Evolutionary conservation across 2,329 filamentous ascomycete species (phyloP).

Genomic region (Pseudovirgaria hyperparasitica): DNA sequence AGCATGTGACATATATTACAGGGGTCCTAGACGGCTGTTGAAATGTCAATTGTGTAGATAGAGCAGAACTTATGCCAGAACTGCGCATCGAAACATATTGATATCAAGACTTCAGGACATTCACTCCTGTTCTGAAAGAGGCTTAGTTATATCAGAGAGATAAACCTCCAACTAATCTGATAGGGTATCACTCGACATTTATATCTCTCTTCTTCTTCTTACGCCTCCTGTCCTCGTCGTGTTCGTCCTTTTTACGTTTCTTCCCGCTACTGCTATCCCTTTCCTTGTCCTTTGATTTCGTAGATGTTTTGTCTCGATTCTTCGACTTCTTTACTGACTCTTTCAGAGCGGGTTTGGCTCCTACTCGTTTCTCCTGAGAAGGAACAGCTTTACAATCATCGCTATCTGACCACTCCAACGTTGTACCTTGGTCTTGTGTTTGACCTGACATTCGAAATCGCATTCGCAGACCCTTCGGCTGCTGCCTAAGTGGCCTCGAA

Average conservation of each 20-base stretch:
- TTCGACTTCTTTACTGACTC: constrained; percentile 15
- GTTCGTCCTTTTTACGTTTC: constrained; percentile 17
- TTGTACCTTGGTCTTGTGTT: constrained; percentile 27
- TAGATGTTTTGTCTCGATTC: constrained; percentile 31
- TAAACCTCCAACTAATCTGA: background rate
- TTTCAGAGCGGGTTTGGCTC: constrained; percentile 16
- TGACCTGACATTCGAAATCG: constrained; percentile 56
- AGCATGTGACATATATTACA: no score
- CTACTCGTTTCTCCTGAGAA: constrained; percentile 26
- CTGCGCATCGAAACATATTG: constrained; percentile 1
- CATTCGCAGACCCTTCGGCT: constrained; percentile 55
- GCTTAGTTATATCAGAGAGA: background rate
- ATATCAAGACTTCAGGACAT: constrained; percentile 1
- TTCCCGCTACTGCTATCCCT: constrained; percentile 24
- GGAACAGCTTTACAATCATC: no score
- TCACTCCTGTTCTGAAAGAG: background rate
- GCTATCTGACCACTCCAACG: constrained; percentile 28
- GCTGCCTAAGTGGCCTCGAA: constrained; percentile 43
- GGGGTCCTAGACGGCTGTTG: background rate
- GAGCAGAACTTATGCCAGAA: constrained; percentile 9
- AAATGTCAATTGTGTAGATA: constrained; percentile 8
- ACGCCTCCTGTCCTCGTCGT: constrained; percentile 20
- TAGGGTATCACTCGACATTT: constrained; percentile 7
- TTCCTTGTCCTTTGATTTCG: constrained; percentile 22
- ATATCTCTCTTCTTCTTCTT: constrained; percentile 22